Evolutionary conservation across 2,329 filamentous ascomycete genomes (phyloP).

Genomic region (Cercospora beticola): DNA sequence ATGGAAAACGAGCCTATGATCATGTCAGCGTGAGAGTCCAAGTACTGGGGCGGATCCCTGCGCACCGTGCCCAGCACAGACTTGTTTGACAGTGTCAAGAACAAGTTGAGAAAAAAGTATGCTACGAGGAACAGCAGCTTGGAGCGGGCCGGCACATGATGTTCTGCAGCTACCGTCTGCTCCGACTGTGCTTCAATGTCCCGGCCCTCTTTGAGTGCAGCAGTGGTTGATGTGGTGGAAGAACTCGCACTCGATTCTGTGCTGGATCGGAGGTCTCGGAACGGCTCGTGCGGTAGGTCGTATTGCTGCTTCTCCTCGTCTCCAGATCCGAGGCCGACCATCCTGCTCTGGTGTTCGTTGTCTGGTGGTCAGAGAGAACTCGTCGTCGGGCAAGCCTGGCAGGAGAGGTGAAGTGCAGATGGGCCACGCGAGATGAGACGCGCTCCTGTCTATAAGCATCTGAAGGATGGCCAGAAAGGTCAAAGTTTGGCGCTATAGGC

Average conservation of each 20-base stretch:
- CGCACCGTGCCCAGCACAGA: constrained; percentile 49
- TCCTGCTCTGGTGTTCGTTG: not conserved
- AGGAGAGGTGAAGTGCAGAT: not conserved
- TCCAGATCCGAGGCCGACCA: constrained; percentile 2
- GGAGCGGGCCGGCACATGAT: constrained; percentile 23
- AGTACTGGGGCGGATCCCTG: not conserved
- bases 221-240: constrained; percentile 2
- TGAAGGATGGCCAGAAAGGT: not conserved
- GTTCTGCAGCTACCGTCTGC: constrained; percentile 19
- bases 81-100: constrained; percentile 61
- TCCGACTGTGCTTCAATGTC: constrained; percentile 14
- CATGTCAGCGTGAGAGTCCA: constrained; percentile 5
- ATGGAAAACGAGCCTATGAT: constrained; percentile 57
- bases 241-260: constrained; percentile 12
- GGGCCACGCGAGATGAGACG: not conserved
- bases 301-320: constrained; percentile 9
- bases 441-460: not conserved
- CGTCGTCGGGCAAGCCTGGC: not conserved
- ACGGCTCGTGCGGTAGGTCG: constrained; percentile 6
- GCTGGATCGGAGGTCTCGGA: constrained; percentile 14
- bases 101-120: constrained; percentile 54
- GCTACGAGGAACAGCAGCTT: constrained; percentile 32
- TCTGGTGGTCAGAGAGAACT: not conserved
- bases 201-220: not conserved
- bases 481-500: not conserved